Evolutionary conservation across 495 filamentous ascomycete genomes (phyloP), one percentile per base, ranked within the genome.

Genomic region (Hyaloscypha bicolor): DNA sequence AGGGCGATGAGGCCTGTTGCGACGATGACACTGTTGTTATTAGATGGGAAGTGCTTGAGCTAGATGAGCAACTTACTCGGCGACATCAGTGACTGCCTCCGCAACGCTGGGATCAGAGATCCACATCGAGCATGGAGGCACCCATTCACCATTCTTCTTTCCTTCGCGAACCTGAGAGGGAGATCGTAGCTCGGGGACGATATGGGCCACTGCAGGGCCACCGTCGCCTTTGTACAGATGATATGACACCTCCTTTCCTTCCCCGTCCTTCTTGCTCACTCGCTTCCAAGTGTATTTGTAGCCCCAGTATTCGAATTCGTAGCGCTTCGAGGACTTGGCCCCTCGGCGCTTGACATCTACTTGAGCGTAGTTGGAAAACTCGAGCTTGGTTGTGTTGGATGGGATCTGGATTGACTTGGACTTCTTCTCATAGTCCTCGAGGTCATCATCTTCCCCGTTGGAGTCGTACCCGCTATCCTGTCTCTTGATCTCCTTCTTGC

Each of bases 281-380:
- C 94, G 87, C 75, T 88, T 90, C 95, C 95, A 99, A 66, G 85
- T 83, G 78, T 98, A 99, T 53, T 63, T 64, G 64, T 62, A 66
- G 64, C 69, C 77, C 77, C 56, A 76, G 63, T 72, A 73, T 45
- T 70, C 64, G 58, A 65, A 74, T 56, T 68, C 77, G 68, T 69
- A 77, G 51, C 64, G 68, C 70, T 69, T 77, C 48, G 84, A 83
- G 33, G 85, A 80, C 70, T 88, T 91, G 32, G 84, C 78, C 11
- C 92, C 91, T 53, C 87, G 84, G 42, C 93, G 85, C 68, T 83
- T 87, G 63, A 99, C 79, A 68, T 97, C 91, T 33, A 97, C 88
- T 73, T 95, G 93, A 11, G 95, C 95, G 74, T 99, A 99, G 79
- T 99, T 99, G 64, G 93, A 95, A 76, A 97, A 99, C 73, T 98